A percentile compares a stretch with the other conserved stretches of the same genome.
Conservation (phyloP, 805 yeast genomes). For the Yarrowia phangngaensis region DNA sequence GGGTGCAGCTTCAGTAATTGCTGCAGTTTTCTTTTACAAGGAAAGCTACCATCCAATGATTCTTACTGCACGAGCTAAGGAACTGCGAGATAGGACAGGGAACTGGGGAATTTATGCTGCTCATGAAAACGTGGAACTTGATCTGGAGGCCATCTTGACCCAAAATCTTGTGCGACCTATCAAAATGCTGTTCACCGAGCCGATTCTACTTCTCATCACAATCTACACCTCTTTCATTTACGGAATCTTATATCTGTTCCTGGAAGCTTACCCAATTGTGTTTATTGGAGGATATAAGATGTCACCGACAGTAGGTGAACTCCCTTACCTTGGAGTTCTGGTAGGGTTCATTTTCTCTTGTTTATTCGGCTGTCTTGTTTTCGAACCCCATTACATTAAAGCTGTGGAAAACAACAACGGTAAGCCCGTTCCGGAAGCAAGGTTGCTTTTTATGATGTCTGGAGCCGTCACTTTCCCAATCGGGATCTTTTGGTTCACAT, state of each 20-base stretch:
- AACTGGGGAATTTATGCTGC: conserved; percentile 80
- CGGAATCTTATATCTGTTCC: conserved; percentile 67
- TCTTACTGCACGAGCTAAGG: conserved; percentile 56
- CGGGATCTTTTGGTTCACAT: conserved; percentile 82
- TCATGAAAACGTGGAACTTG: conserved; percentile 58
- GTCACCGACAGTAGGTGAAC: conserved; percentile 56
- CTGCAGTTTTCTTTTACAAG: conserved; percentile 45
- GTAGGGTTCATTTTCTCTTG: conserved; percentile 49
- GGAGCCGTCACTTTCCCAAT: conserved; percentile 70
- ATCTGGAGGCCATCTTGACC: conserved; percentile 54
- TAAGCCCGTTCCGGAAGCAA: conserved; percentile 72
- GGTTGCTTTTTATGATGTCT: conserved; percentile 70
- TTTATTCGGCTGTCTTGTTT: conserved; percentile 49
- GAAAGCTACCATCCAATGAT: conserved; percentile 73
- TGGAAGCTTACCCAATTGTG: conserved; percentile 71
- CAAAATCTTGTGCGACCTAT: conserved; percentile 66
- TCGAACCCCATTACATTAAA: conserved; percentile 52
- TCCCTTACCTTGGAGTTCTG: conserved; percentile 75
- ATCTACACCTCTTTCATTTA: conserved; percentile 73
- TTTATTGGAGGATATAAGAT: conserved; percentile 61
- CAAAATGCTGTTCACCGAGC: conserved; percentile 61
- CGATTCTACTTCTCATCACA: conserved; percentile 61
- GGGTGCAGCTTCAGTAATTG: conserved; percentile 44
- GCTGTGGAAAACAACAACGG: conserved; percentile 53
- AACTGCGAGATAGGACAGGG: conserved; percentile 60